phyloP scores from a whole-genome alignment of 495 filamentous ascomycete species.

The Sphaerosporella brunnea region DNA sequence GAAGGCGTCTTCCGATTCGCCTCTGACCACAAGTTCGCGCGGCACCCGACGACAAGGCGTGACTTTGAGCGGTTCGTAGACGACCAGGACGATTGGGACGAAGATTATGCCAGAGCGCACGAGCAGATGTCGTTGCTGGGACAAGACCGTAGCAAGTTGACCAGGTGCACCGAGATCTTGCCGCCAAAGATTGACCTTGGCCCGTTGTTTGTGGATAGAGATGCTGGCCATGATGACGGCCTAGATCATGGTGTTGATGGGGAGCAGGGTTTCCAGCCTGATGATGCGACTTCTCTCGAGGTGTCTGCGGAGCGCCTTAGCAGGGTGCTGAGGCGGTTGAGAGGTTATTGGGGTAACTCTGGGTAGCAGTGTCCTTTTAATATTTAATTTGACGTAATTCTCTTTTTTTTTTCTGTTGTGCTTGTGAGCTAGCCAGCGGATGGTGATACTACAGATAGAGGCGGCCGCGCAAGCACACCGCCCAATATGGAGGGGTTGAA shows the following conservation, averaged over 20 bases:
- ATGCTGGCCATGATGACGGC: background rate
- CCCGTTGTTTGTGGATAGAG: background rate
- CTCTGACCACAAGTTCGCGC: slow-evolving; percentile 1
- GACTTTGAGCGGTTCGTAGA: background rate
- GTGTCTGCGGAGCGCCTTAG: background rate
- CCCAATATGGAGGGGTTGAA: no score
- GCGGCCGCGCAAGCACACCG: no score
- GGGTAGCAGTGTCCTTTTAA: no score
- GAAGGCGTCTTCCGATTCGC: slow-evolving; percentile 1
- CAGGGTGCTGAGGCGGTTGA: background rate
- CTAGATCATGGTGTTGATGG: background rate
- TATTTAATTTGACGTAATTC: no score
- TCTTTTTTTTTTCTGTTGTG: no score
- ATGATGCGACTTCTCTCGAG: background rate
- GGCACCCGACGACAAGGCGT: background rate
- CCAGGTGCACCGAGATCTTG: slow-evolving; percentile 3
- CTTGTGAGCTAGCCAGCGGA: no score
- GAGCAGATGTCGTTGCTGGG: slow-evolving; percentile 5
- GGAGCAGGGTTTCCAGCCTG: background rate
- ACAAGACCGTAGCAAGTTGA: background rate
- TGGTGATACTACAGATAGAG: no score
- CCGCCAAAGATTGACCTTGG: slow-evolving; percentile 7
- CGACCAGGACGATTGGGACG: slow-evolving; percentile 6
- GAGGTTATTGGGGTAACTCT: background rate
- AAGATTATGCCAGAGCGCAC: slow-evolving; percentile 3